Evolutionary conservation across 495 filamentous ascomycete species (phyloP).

Genomic region (Penicillium waksmanii): DNA sequence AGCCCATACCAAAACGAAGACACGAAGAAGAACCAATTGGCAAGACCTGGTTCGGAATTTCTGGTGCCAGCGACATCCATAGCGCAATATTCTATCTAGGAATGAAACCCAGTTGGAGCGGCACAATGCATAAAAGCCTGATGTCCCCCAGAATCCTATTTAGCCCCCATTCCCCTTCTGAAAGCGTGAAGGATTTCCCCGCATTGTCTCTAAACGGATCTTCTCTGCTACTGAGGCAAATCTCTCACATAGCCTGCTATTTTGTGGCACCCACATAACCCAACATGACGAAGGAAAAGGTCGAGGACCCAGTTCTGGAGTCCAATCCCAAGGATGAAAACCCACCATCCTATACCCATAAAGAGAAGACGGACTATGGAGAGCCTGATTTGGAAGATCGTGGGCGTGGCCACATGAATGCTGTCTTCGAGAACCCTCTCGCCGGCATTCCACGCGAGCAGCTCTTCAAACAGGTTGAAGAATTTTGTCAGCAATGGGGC

Average conservation of each 20-base stretch:
- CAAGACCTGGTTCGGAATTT: slow-evolving; percentile 1
- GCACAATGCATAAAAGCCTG: slow-evolving; percentile 12
- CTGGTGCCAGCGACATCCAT: slow-evolving; percentile 8
- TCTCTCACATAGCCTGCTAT: background rate
- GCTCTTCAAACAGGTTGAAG: slow-evolving; percentile 53
- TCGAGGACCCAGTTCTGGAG: slow-evolving; percentile 3
- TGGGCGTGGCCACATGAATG: slow-evolving; percentile 29
- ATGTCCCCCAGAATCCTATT: slow-evolving; percentile 4
- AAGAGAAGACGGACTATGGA: slow-evolving; percentile 12
- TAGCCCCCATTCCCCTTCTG: background rate
- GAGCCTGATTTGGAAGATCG: slow-evolving; percentile 27
- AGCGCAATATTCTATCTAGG: background rate
- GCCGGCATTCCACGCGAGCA: slow-evolving; percentile 50
- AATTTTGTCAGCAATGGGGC: slow-evolving; percentile 49
- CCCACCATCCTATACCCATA: slow-evolving; percentile 13
- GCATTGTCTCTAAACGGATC: background rate
- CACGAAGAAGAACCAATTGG: background rate
- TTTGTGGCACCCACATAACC: background rate
- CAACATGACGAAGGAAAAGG: slow-evolving; percentile 17
- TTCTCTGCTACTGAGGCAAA: background rate
- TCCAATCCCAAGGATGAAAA: slow-evolving; percentile 13
- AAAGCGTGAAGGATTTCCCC: background rate
- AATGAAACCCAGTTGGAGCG: background rate
- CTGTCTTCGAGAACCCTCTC: slow-evolving; percentile 54
- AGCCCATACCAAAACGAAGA: slow-evolving; percentile 8